Evolutionary conservation across 192 early-diverging fungal genomes (phyloP).

Genomic region (Backusella luteola): DNA sequence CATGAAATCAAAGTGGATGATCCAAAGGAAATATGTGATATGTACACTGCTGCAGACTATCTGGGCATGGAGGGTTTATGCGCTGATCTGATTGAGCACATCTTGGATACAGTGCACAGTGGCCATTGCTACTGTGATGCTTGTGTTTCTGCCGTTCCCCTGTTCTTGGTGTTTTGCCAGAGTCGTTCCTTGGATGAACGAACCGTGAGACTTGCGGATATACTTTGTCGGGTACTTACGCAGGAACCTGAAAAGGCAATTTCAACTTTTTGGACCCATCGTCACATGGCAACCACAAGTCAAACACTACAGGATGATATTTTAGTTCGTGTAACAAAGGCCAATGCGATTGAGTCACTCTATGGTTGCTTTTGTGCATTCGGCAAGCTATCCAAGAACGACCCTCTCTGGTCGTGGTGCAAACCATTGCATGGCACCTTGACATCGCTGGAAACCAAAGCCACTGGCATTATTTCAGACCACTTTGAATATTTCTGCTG

Average conservation of each 20-base stretch:
- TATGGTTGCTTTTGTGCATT: slow-evolving; percentile 20
- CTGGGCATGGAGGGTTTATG: slow-evolving; percentile 26
- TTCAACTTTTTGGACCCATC: slow-evolving; percentile 16
- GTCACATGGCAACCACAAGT: slow-evolving; percentile 11
- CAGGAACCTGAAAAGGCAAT: slow-evolving; percentile 30
- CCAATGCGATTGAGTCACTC: slow-evolving; percentile 26
- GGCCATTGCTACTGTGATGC: slow-evolving; percentile 13
- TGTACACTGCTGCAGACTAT: slow-evolving; percentile 30
- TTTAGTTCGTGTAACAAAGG: slow-evolving; percentile 12
- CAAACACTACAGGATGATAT: slow-evolving; percentile 6
- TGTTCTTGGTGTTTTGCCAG: not conserved
- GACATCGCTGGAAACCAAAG: slow-evolving; percentile 5
- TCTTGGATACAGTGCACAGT: slow-evolving; percentile 4
- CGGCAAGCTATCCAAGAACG: not conserved
- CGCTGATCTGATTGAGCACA: not conserved
- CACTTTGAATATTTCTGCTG: slow-evolving; percentile 32
- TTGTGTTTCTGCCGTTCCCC: slow-evolving; percentile 6
- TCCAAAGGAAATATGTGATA: slow-evolving; percentile 8
- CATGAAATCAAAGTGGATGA: not conserved
- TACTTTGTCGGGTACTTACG: not conserved
- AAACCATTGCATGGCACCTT: slow-evolving; percentile 16
- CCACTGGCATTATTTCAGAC: slow-evolving; percentile 18
- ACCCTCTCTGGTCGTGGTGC: slow-evolving; percentile 16
- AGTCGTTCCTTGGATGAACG: not conserved
- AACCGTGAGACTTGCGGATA: not conserved